Base-by-base conservation (phyloP, 192 early-diverging fungal species). In the Linnemannia hyalina region DNA sequence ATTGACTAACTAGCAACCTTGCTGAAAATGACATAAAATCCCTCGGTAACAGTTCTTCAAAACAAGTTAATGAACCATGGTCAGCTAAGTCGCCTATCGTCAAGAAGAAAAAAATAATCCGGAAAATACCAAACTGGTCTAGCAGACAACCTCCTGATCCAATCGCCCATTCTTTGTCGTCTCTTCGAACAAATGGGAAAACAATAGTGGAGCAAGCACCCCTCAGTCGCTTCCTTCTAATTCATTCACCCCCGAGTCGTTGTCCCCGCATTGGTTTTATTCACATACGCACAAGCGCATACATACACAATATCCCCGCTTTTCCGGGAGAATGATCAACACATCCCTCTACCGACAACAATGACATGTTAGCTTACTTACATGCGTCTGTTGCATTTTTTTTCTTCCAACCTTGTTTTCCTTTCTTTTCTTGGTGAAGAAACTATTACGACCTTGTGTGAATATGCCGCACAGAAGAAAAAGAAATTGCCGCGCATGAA, bases 251-350 rank as follows among this genome's bases (percentile, higher is more conserved):
- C 6, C 9, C 23, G 26, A 26, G n/a, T 52, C 22, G 49, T 11
- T 65, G 60, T 65, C 60, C 60, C 60, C 60, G 60, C 60, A 65
- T 65, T 65, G 10, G 32, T 65, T 65, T 63, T 7, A 9, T 57
- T 65, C 13, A 22, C 60, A 13, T 26, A 65, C 29, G 11, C 60
- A 65, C 29, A 32, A 32, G 60, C 8, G 3, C 13, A 46, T 0
- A 46, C 11, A 6, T 40, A 29, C 9, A 65, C n/a, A 32, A 65
- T 29, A 65, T 65, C 60, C 60, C 60, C 60, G 60, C 60, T 65
- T 65, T 65, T 65, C 60, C 11, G 29, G 60, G 29, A 13, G 26
- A 65, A 65, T 65, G 29, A 35, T 32, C 60, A 65, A 32, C 26
- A 65, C 26, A 11, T 11, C 55, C 55, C 55, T 60, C 9, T 60